Evolutionary conservation across 768 basidiomycete species (phyloP).

Genomic region (Amylocystis lapponica): DNA sequence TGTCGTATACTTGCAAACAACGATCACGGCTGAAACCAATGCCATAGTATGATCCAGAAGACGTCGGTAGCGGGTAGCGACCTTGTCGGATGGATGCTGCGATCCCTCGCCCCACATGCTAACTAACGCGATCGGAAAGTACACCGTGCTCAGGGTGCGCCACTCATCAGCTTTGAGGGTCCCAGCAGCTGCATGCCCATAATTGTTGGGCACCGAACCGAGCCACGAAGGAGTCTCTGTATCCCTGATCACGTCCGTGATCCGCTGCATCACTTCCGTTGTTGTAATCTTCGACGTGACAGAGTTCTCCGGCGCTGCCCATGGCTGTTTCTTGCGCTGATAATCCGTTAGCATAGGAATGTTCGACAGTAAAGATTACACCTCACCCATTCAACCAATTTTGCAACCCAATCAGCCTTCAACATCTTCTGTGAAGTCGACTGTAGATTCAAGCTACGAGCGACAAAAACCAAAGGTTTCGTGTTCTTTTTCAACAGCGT

Average conservation of each 20-base stretch:
- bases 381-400: conserved; percentile 2
- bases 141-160: conserved; percentile 26
- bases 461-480: neutral
- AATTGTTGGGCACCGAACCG: conserved; percentile 5
- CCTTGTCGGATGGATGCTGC: neutral
- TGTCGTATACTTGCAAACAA: conserved; percentile 2
- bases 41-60: conserved; percentile 7
- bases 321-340: no score
- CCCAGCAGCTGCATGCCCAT: conserved; percentile 9
- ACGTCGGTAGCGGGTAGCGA: neutral
- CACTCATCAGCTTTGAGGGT: conserved; percentile 25
- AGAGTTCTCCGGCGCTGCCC: neutral
- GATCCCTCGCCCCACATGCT: conserved; percentile 28
- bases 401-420: neutral
- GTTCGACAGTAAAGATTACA: neutral
- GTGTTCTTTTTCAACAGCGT: neutral
- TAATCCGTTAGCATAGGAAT: neutral
- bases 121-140: conserved; percentile 32
- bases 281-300: neutral
- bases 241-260: neutral
- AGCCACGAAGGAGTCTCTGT: conserved; percentile 14
- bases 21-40: conserved; percentile 6
- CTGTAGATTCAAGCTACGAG: neutral
- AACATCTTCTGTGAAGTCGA: neutral
- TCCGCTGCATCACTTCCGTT: neutral